Evolutionary conservation across 73 alveolate species (phyloP), one percentile per base, ranked within the genome.

Genomic region (Effrenium voratum): DNA sequence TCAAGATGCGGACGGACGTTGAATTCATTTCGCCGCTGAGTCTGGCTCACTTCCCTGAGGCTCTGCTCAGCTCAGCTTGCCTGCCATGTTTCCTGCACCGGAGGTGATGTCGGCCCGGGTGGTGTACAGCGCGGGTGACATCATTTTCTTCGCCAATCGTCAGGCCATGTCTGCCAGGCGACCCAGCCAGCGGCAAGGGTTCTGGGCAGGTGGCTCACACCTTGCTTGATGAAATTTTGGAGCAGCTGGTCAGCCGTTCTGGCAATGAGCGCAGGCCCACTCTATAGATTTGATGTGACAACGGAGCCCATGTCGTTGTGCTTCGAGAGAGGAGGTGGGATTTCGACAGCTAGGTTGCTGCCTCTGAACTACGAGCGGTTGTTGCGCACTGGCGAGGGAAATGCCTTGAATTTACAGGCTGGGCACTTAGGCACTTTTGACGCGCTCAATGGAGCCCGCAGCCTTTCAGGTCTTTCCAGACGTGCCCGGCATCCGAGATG

Each of bases 381-480:
- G 40, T 66, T 87, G 95, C 95, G 95, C n/a, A 36, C 85, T 19
- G 95, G 80, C 22, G 95, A 87, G 73, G 95, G 85, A 70, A 87
- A 60, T 36, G 95, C 85, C 43, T 26, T 87, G 85, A 47, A 83
- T 32, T 66, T 87, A 70, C 95, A 87, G 95, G 95, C 68, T 32
- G 41, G 41, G 68, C 5, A 3, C 13, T 73, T 34, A 34, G 2
- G 36, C 22, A 36, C 16, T 73, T 52, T 30, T 19, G 43, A 70
- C 43, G 1, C 41, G 66, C 70, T n/a, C 26, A 26, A 41, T 80
- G 87, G 46, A 46, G 77, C n/a, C n/a, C n/a, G n/a, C n/a, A n/a
- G n/a, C n/a, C n/a, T n/a, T n/a, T n/a, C 43, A 87, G 95, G 95
- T 87, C 41, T 87, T 87, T 66, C 95, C 95, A 32, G 95, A 87